These are phyloP conservation scores for Gloeopeniophorella convolvens DNA, from an alignment of 768 basidiomycete genomes.

Conservation along the genomic window DNA sequence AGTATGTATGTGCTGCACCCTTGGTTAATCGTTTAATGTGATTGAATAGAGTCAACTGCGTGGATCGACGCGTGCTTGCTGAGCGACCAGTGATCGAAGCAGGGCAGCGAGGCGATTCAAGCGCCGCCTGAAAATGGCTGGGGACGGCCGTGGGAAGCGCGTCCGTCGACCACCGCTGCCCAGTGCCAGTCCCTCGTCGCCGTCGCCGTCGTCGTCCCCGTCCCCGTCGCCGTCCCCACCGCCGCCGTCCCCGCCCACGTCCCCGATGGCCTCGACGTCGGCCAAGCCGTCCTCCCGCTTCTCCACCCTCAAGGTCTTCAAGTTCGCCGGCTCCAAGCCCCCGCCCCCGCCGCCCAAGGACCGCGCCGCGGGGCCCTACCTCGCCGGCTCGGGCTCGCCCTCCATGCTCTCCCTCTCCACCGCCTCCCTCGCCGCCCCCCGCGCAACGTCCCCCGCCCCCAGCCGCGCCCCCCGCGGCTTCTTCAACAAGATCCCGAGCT, in stretches of 20 bases:
- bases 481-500: constrained; percentile 13
- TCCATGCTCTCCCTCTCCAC: constrained; percentile 15
- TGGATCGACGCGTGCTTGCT: too few species aligned
- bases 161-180: neutral
- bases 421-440: constrained; percentile 8
- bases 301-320: constrained; percentile 20
- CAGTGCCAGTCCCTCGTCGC: neutral
- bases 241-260: neutral
- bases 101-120: neutral
- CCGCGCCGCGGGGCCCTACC: constrained; percentile 11
- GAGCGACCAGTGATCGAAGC: neutral
- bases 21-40: too few species aligned
- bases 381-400: neutral
- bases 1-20: too few species aligned
- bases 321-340: constrained; percentile 13
- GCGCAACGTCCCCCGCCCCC: constrained; percentile 14
- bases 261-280: constrained; percentile 13
- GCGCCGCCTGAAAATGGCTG: constrained; percentile 8
- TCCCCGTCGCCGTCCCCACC: neutral
- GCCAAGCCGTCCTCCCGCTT: constrained; percentile 15
- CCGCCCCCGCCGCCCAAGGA: constrained; percentile 19
- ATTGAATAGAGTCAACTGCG: too few species aligned
- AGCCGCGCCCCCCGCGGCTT: constrained; percentile 11
- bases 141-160: neutral
- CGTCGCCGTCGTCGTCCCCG: neutral